Conservation (phyloP, 768 basidiomycete genomes). For the Russula lepida region DNA sequence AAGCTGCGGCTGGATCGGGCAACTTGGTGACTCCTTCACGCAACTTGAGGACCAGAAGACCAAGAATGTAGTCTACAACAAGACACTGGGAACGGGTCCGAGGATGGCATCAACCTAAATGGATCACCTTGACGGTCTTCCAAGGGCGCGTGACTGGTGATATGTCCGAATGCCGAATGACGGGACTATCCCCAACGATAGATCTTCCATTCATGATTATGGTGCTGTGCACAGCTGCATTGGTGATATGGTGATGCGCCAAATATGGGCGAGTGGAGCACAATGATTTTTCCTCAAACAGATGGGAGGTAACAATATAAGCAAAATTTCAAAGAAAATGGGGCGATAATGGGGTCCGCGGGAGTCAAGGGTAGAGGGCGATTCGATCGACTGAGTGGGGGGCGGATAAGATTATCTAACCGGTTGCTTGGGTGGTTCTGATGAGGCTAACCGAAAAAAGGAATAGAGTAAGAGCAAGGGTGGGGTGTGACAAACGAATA, state of each 20-base stretch:
- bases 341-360: not conserved
- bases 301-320: not conserved
- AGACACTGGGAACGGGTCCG: slow-evolving; percentile 3
- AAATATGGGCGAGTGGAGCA: not conserved
- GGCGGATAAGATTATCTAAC: not conserved
- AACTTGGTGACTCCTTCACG: not conserved
- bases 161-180: not conserved
- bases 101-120: not conserved
- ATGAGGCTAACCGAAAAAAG: not conserved
- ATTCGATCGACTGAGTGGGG: not conserved
- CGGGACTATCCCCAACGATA: not conserved
- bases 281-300: too few species aligned
- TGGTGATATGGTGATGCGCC: not conserved
- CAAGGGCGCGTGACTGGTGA: not conserved
- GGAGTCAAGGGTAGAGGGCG: not conserved
- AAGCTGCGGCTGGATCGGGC: not conserved
- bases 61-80: not conserved
- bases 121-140: not conserved
- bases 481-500: not conserved
- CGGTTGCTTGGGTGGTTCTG: not conserved
- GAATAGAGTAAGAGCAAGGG: not conserved
- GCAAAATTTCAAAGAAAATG: not conserved
- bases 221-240: not conserved
- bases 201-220: not conserved
- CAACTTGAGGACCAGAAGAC: not conserved